Conservation (phyloP, 352 stramenopile species). For the Phytophthora sp. region DNA sequence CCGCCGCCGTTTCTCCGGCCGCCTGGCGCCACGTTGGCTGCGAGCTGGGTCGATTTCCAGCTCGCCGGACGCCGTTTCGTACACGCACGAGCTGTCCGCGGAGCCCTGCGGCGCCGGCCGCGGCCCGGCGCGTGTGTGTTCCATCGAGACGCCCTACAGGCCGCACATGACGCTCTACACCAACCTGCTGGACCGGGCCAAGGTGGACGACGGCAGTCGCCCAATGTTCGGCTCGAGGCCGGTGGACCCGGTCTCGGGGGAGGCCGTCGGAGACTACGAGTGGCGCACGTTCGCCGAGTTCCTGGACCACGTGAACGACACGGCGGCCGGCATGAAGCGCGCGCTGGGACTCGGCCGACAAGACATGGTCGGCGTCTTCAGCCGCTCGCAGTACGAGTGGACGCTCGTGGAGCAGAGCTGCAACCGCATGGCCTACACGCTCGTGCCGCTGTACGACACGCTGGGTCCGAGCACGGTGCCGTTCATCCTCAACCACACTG, state of each 20-base stretch:
- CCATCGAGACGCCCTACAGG: no score
- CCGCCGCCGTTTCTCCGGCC: no score
- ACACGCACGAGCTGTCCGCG: no score
- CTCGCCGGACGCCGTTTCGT: no score
- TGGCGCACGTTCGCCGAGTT: constrained; percentile 73
- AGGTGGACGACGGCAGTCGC: constrained; percentile 59
- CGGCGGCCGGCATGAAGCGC: constrained; percentile 46
- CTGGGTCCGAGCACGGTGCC: constrained; percentile 64
- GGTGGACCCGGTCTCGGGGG: constrained; percentile 39
- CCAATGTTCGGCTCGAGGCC: constrained; percentile 65
- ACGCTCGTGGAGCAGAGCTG: constrained; percentile 62
- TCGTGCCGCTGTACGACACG: constrained; percentile 86
- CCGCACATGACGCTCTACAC: constrained; percentile 54
- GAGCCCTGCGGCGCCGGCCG: no score
- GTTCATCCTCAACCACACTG: constrained; percentile 81
- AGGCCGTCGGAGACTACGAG: constrained; percentile 49
- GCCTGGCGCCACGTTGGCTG: no score
- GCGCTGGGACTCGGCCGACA: constrained; percentile 40
- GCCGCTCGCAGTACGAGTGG: constrained; percentile 79
- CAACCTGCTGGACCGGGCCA: constrained; percentile 47
- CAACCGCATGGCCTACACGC: constrained; percentile 72
- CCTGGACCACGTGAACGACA: constrained; percentile 48
- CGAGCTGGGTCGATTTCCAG: no score
- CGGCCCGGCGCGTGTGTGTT: no score
- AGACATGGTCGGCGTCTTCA: constrained; percentile 76